Evolutionary conservation across 2,329 filamentous ascomycete genomes (phyloP), one percentile per base, ranked within the genome.

Genomic region (Apiospora kogelbergensis): DNA sequence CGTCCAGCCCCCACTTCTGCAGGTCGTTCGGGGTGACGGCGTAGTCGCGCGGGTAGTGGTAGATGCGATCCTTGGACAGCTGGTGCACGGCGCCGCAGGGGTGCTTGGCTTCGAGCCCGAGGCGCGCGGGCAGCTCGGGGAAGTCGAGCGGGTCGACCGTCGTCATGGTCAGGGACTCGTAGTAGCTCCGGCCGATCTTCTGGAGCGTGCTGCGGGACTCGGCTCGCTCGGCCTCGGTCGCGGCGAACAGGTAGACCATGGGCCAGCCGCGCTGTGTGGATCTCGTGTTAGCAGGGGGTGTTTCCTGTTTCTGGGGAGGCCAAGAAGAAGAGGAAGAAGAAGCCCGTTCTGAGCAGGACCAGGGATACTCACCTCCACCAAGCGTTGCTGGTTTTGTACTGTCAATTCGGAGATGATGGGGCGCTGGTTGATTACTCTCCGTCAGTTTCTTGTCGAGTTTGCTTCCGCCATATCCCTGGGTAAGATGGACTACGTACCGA

Each of bases 181-280:
- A 77, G 70, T 82, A 77, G 30, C 68, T 72, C 20, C 71, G 72
- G 2, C 79, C 80, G n/a, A 81, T 78, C 41, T 70, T 73, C 67
- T 71, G 73, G 11, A 82, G 70, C 7, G 71, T 69, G 24, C 70
- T 67, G 10, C 79, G 76, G 13, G 81, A 73, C 22, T 72, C 65
- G 15, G 77, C 71, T 0, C 80, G 76, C 41, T 77, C 74, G 6
- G 67, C 33, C 41, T 77, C 74, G 30, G 77, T 78, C 6, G 70
- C 63, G 9, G 78, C 76, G 68, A 82, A 80, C 64, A 82, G 70
- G 70, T 81, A 82, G 57, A 82, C 74, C 71, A 81, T 81, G 6
- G 80, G 76, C 76, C 76, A 79, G 24, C 75, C 78, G 57, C 77
- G 78, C 75, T 79, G 68, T 10, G 24, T 15, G 40, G 22, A 9